Evolutionary conservation across 2,329 filamentous ascomycete species (phyloP), one percentile per base, ranked within the genome.

Genomic region (Botrytis byssoidea): DNA sequence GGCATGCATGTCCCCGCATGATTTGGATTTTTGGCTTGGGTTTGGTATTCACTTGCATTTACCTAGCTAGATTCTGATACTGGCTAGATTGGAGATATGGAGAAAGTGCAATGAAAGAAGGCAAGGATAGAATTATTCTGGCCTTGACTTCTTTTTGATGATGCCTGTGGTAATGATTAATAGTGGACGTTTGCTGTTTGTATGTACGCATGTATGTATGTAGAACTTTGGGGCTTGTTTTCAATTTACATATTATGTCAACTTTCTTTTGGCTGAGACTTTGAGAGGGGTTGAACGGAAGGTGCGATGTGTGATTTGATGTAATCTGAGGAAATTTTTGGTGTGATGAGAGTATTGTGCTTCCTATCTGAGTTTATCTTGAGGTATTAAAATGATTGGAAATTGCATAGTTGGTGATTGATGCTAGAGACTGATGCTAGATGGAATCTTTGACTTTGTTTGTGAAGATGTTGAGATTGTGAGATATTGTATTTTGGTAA

Each of bases 131-230:
- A 22, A 42, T 25, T 10, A 57, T 8, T 32, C n/a, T 29, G 14
- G 18, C 40, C 60, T 20, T n/a, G 2, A 25, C 2, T 55, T 8
- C 18, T 29, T 40, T 35, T 37, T 48, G 22, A n/a, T 63, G 3
- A 55, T n/a, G 48, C 35, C 46, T 22, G 44, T 37, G 40, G 64
- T 72, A 72, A 72, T 72, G 51, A 72, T 59, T 72, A 72, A 72
- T 72, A 68, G 25, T 48, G 40, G 37, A 48, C 10, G 20, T 37
- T 42, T 37, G 29, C 40, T 63, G n/a, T 29, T 29, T 65, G 48
- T 51, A 14, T 65, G 46, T 55, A 40, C 42, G 35, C 29, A 68
- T 48, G 35, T 46, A 71, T 46, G 48, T 59, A 71, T n/a, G 59
- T 40, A 42, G n/a, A 51, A 65, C 16, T 42, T n/a, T 37, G 25